Evolutionary conservation across 2,329 filamentous ascomycete species (phyloP).

Genomic region (Aspergillus melleus): DNA sequence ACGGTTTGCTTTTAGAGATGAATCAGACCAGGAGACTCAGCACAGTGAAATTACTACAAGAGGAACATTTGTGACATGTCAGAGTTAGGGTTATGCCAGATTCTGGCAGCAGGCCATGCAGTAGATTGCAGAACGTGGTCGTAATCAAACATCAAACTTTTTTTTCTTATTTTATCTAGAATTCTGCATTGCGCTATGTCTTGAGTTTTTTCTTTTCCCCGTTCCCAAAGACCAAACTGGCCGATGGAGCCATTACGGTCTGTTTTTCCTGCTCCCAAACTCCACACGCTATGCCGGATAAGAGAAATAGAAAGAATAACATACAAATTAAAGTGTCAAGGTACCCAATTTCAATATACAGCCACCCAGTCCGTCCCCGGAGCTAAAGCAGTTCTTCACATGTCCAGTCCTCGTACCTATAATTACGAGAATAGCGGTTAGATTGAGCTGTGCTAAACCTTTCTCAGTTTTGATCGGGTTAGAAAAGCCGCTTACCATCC

Average conservation of each 20-base stretch:
- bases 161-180: conserved; percentile 17
- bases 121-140: neutral
- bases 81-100: neutral
- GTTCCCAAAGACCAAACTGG: conserved; percentile 14
- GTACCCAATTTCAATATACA: conserved; percentile 21
- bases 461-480: neutral
- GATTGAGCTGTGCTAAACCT: conserved; percentile 2
- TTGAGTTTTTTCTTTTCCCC: conserved; percentile 10
- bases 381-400: conserved; percentile 82
- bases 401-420: conserved; percentile 98
- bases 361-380: conserved; percentile 9
- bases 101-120: neutral
- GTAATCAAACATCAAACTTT: conserved; percentile 11
- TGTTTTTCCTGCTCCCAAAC: conserved; percentile 32
- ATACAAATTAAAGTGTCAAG: conserved; percentile 23
- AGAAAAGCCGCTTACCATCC: conserved; percentile 68
- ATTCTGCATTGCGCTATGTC: conserved; percentile 16
- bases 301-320: conserved; percentile 18
- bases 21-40: too few relatives aligned
- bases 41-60: neutral
- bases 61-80: neutral
- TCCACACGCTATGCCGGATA: conserved; percentile 44
- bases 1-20: too few relatives aligned
- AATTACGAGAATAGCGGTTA: conserved; percentile 7
- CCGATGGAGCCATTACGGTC: conserved; percentile 14